These are phyloP conservation scores for Stephanodiscus triporus DNA, from an alignment of 108 stramenopile genomes.

Conservation along the genomic window DNA sequence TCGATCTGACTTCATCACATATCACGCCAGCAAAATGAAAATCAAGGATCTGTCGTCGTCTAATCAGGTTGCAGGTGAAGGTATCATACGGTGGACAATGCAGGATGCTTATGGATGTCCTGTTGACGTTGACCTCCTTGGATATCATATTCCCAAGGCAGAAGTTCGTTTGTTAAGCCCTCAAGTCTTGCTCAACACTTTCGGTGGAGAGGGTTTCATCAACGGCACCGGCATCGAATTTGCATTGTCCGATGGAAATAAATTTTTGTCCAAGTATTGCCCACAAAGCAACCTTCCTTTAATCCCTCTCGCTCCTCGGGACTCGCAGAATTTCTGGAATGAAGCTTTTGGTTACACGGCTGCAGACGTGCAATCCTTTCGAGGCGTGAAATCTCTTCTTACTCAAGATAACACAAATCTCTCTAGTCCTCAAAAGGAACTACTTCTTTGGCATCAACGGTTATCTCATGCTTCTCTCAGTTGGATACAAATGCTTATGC, in stretches of 20 bases:
- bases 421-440: neutral
- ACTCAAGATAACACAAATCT: neutral
- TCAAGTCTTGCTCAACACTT: too few species aligned
- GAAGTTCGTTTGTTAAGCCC: too few species aligned
- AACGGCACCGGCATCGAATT: neutral
- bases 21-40: neutral
- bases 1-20: constrained; percentile 6
- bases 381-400: neutral
- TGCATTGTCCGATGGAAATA: neutral
- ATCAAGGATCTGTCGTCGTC: constrained; percentile 11
- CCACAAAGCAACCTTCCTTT: neutral
- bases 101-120: neutral
- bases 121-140: neutral
- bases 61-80: constrained; percentile 9
- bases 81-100: neutral
- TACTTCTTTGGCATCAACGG: constrained; percentile 8
- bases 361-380: neutral
- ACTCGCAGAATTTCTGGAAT: neutral
- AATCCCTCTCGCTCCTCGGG: neutral
- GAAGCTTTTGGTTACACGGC: too few species aligned
- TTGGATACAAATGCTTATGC: neutral
- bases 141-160: too few species aligned
- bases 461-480: too few species aligned
- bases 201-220: neutral
- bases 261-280: neutral